These are phyloP conservation scores for Cynanchum wilfordii DNA, from an alignment of 257 asterid genomes.

Conservation along the genomic window DNA sequence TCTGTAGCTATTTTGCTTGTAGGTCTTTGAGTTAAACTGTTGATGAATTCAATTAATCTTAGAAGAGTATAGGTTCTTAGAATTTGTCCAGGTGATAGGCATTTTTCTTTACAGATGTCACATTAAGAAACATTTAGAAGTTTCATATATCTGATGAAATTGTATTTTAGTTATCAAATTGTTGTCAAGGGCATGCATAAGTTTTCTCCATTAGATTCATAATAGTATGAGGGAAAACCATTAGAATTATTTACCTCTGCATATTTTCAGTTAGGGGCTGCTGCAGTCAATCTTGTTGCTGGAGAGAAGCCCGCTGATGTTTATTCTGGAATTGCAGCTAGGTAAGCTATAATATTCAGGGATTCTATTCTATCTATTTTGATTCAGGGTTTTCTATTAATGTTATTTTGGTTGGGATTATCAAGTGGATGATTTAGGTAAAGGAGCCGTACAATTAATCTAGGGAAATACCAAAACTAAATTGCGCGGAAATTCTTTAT, in stretches of 20 bases:
- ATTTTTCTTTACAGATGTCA: not conserved
- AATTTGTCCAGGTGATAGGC: not conserved
- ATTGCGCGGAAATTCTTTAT: too few relatives aligned
- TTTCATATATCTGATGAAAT: not conserved
- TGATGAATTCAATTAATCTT: not conserved
- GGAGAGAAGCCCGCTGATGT: constrained; percentile 99
- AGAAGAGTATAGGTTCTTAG: not conserved
- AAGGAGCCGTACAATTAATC: not conserved
- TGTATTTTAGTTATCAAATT: not conserved
- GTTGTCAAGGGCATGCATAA: not conserved
- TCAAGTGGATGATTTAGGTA: not conserved
- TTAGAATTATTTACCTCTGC: constrained; percentile 7
- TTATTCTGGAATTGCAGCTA: constrained; percentile 93
- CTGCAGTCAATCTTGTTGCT: constrained; percentile 85
- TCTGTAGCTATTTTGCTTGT: not conserved
- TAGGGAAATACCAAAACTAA: not conserved
- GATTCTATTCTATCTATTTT: not conserved
- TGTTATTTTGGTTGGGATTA: not conserved
- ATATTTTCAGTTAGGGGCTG: constrained; percentile 78
- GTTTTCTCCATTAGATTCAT: not conserved
- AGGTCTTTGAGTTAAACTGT: not conserved
- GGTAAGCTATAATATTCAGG: constrained; percentile 38
- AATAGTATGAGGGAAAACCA: not conserved
- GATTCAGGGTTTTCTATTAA: not conserved
- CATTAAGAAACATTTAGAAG: not conserved